These are phyloP conservation scores for Luvunga scandens DNA, from an alignment of 345 rosid genomes.

Conservation along the genomic window DNA sequence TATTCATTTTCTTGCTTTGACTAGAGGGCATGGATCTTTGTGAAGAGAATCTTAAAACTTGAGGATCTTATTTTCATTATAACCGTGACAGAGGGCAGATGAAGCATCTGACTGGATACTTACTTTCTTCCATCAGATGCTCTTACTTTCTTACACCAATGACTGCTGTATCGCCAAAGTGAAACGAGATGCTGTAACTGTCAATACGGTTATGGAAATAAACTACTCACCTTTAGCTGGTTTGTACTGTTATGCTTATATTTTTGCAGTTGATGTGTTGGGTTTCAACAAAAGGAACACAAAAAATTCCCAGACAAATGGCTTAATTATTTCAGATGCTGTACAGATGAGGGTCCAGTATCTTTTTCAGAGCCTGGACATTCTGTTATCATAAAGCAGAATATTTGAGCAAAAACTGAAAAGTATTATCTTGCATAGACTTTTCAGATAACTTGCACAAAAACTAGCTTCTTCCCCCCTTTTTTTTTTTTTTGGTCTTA, in stretches of 20 bases:
- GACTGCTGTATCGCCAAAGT: slow-evolving; percentile 35
- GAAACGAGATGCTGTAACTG: slow-evolving; percentile 40
- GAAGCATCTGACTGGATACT: slow-evolving; percentile 76
- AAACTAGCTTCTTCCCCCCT: no score
- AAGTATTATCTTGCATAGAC: no score
- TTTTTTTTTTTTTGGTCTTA: no score
- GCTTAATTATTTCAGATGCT: no score
- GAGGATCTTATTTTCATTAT: slow-evolving; percentile 9
- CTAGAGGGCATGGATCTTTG: neutral
- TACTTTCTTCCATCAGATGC: slow-evolving; percentile 31
- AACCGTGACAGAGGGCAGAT: slow-evolving; percentile 72
- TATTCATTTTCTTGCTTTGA: neutral
- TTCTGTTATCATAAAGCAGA: no score
- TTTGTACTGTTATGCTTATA: slow-evolving; percentile 4
- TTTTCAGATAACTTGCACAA: no score
- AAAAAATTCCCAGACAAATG: no score
- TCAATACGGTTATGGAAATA: slow-evolving; percentile 28
- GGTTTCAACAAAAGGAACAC: neutral
- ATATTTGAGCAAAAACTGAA: no score
- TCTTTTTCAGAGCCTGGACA: no score
- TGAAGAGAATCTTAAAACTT: neutral
- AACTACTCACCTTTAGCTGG: slow-evolving; percentile 38
- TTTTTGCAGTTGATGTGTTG: slow-evolving; percentile 17
- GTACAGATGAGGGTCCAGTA: no score
- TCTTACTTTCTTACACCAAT: slow-evolving; percentile 21